Evolutionary conservation across 371 early-diverging fungal species (phyloP).

Genomic region (Apophysomyces sp.): DNA sequence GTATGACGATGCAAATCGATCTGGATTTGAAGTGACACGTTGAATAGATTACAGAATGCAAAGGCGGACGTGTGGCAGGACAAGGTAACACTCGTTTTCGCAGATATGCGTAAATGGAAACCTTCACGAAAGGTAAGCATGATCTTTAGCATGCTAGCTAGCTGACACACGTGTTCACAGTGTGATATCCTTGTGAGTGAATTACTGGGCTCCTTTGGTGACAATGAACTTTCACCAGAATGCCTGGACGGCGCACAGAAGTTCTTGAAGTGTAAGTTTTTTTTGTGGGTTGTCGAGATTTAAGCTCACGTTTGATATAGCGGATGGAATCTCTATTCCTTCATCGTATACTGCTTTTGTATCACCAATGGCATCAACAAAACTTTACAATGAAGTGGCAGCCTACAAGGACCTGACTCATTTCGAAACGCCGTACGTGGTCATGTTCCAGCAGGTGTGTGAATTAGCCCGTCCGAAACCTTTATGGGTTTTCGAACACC

Average conservation of each 20-base stretch:
- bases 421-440: conserved; percentile 92
- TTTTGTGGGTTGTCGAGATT: background rate
- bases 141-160: background rate
- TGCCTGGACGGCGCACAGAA: conserved; percentile 92
- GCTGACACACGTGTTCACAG: conserved; percentile 18
- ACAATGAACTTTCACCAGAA: conserved; percentile 97
- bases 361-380: conserved; percentile 85
- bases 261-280: conserved; percentile 66
- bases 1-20: conserved; percentile 40
- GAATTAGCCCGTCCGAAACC: conserved; percentile 67
- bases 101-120: conserved; percentile 91
- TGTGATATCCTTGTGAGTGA: conserved; percentile 92
- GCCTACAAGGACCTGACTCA: conserved; percentile 64
- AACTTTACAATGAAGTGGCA: conserved; percentile 65
- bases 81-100: conserved; percentile 76
- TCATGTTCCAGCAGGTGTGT: conserved; percentile 78
- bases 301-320: conserved; percentile 17
- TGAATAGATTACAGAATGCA: conserved; percentile 68
- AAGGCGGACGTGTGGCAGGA: conserved; percentile 81
- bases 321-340: conserved; percentile 90
- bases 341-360: conserved; percentile 77
- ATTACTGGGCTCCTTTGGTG: conserved; percentile 93
- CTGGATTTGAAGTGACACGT: background rate
- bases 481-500: conserved; percentile 86
- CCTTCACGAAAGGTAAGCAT: conserved; percentile 63